phyloP scores from a whole-genome alignment of 805 yeast genomes.

The Yarrowia bubula region DNA sequence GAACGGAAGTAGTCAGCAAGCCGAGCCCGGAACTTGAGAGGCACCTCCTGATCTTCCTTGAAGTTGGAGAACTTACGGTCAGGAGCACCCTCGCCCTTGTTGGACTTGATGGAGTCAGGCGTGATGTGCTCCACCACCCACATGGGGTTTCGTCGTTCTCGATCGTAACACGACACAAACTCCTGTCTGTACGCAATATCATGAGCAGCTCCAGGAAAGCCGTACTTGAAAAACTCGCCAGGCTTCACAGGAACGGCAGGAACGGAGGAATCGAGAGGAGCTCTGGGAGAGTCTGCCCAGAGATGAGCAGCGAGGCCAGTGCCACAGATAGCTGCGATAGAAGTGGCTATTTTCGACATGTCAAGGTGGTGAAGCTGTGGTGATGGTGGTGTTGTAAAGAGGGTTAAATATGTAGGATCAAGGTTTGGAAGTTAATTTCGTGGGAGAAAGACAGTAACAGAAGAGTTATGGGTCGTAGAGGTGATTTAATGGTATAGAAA shows the following conservation, averaged over 20 bases:
- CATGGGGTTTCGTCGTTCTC: conserved; percentile 77
- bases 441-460: not conserved
- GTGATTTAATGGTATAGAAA: too few relatives aligned
- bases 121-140: conserved; percentile 84
- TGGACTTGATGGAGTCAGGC: conserved; percentile 53
- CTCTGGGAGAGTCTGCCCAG: conserved; percentile 17
- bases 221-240: conserved; percentile 51
- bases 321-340: conserved; percentile 20
- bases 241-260: conserved; percentile 11
- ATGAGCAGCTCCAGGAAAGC: conserved; percentile 93
- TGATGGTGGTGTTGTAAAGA: not conserved
- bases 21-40: conserved; percentile 68
- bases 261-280: conserved; percentile 1
- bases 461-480: too few relatives aligned
- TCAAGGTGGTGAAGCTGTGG: not conserved
- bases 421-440: not conserved
- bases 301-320: conserved; percentile 24
- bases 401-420: not conserved
- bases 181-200: conserved; percentile 73
- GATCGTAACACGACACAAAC: conserved; percentile 81
- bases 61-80: conserved; percentile 81
- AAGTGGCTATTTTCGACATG: conserved; percentile 25
- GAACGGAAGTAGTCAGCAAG: conserved; percentile 87
- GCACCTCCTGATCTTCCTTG: conserved; percentile 82
- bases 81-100: conserved; percentile 39